Conservation (phyloP, 2,329 filamentous ascomycete species). For the Lizonia empirigonia region DNA sequence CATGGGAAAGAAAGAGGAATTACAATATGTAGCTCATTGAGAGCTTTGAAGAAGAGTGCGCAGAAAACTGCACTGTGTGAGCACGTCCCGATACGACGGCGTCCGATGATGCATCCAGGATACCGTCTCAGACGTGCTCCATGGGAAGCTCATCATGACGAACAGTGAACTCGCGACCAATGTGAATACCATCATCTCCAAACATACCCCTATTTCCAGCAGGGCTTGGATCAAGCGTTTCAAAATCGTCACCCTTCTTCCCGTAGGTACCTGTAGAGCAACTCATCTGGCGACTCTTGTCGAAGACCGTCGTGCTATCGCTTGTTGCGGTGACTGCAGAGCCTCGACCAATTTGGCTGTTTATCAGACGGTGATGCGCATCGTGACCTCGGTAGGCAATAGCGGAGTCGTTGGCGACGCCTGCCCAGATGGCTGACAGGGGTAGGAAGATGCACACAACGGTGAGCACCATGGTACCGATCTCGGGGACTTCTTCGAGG, state of each 20-base stretch:
- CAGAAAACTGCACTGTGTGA: neutral
- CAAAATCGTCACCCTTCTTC: constrained; percentile 25
- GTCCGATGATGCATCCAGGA: neutral
- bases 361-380: constrained; percentile 36
- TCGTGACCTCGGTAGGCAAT: constrained; percentile 29
- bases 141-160: constrained; percentile 19
- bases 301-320: constrained; percentile 17
- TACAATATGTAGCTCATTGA: neutral
- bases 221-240: constrained; percentile 15
- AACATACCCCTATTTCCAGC: constrained; percentile 7
- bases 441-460: constrained; percentile 68
- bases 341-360: constrained; percentile 29
- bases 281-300: constrained; percentile 29
- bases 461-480: constrained; percentile 62
- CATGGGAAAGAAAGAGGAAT: neutral
- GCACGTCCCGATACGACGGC: neutral
- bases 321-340: constrained; percentile 7
- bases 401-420: constrained; percentile 34
- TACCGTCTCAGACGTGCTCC: constrained; percentile 1
- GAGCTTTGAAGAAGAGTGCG: neutral
- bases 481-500: constrained; percentile 55
- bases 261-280: constrained; percentile 20
- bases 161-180: constrained; percentile 33
- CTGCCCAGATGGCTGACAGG: constrained; percentile 70
- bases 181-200: constrained; percentile 25